Evolutionary conservation across 2,329 filamentous ascomycete genomes (phyloP).

Genomic region (Knufia fluminis): DNA sequence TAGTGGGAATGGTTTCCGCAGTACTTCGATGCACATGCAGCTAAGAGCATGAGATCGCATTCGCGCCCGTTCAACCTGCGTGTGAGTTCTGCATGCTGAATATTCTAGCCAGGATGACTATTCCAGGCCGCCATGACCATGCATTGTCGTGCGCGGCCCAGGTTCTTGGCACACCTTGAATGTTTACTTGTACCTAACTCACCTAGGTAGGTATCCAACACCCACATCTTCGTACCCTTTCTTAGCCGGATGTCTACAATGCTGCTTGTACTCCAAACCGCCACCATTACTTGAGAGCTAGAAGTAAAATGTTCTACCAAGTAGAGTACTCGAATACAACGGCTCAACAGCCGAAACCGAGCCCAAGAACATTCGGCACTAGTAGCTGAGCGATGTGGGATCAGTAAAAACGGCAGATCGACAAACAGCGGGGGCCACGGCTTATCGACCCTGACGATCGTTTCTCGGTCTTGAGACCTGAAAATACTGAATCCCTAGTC

Average conservation of each 20-base stretch:
- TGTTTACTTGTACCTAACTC: no score
- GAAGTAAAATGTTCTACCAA: no score
- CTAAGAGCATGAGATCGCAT: not conserved
- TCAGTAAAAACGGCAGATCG: not conserved
- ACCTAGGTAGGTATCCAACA: no score
- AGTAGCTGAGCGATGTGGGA: not conserved
- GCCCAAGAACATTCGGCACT: no score
- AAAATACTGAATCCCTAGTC: not conserved
- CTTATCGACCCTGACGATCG: not conserved
- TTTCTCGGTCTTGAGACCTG: not conserved
- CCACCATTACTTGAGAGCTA: no score
- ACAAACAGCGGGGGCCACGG: not conserved
- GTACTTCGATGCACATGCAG: not conserved
- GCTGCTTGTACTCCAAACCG: no score
- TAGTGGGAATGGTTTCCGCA: not conserved
- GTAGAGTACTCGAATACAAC: no score
- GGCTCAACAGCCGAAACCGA: no score
- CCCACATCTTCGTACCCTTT: no score
- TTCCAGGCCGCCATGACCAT: not conserved
- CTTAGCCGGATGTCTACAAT: no score
- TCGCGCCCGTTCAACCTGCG: not conserved
- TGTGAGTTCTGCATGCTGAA: not conserved
- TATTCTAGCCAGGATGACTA: no score
- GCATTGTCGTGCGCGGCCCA: not conserved
- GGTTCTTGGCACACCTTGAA: not conserved